phyloP scores from a whole-genome alignment of 1,139 yeast genomes.

The Yamadazyma dushanensis region DNA sequence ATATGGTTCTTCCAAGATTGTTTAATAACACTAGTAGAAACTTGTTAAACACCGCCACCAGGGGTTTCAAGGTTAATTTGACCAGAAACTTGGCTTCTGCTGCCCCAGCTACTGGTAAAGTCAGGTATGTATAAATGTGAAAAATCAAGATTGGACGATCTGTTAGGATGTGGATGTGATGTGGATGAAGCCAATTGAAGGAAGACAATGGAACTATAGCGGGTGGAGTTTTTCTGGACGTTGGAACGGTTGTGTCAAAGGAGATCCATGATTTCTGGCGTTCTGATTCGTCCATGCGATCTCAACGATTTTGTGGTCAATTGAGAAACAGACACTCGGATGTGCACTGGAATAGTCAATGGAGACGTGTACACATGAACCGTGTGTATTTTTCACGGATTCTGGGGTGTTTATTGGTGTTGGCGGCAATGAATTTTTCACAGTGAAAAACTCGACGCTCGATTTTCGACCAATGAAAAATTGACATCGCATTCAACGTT shows the following conservation, averaged over 20 bases:
- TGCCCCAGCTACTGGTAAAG: slow-evolving; percentile 82
- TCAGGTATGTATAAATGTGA: slow-evolving; percentile 72
- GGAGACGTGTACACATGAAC: no score
- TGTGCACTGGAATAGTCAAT: no score
- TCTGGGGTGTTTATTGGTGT: background rate
- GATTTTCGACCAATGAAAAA: slow-evolving; percentile 6
- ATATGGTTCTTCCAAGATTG: slow-evolving; percentile 85
- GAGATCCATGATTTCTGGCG: no score
- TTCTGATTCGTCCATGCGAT: slow-evolving; percentile 8
- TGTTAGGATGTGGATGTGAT: no score
- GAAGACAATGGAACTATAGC: no score
- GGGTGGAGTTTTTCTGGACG: no score
- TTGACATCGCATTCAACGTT: background rate
- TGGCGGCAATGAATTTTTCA: slow-evolving; percentile 1
- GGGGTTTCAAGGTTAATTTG: slow-evolving; percentile 58
- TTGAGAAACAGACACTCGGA: background rate
- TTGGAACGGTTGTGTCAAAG: no score
- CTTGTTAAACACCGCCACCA: slow-evolving; percentile 89
- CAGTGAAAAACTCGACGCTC: slow-evolving; percentile 3
- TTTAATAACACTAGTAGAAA: slow-evolving; percentile 81
- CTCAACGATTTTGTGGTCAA: slow-evolving; percentile 1
- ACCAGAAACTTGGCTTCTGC: slow-evolving; percentile 87
- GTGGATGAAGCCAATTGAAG: no score
- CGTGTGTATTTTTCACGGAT: no score
- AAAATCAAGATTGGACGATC: background rate